Evolutionary conservation across 306 rosid genomes (phyloP), one percentile per base, ranked within the genome.

Genomic region (Trifolium dubium): DNA sequence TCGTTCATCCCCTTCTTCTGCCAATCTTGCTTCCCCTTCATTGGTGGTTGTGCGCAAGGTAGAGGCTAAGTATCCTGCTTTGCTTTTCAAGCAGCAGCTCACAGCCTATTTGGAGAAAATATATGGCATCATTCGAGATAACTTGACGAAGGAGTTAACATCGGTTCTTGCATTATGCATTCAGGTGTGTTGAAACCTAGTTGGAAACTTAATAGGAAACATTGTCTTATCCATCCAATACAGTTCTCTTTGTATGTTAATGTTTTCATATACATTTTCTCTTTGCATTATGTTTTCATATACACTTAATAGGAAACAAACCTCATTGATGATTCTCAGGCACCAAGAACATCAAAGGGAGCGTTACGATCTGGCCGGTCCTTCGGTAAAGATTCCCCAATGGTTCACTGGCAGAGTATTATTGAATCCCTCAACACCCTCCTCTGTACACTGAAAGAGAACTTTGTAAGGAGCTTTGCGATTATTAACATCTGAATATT

Each of bases 61-160:
- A 44, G 99, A 95, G 73, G 99, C 98, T 34, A 95, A 95, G 73
- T 92, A 95, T 77, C 99, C 99, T 18, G 99, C 99, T 69, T 95
- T 95, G 81, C 91, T 95, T 72, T 95, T 95, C 87, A 95, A 92
- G 92, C 99, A 95, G 90, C 99, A 95, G 89, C 95, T 95, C 79
- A 92, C 98, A 40, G 99, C 99, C 72, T 95, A 92, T 78, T 97
- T 95, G 55, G 99, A 95, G 84, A 95, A 95, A 90, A 90, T 95
- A 85, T 95, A 92, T 2, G 98, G 99, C 69, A 95, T 95, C 65
- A 72, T 95, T 79, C 92, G 99, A 60, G 99, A 95, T 81, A 95
- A 92, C 87, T 85, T 95, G 91, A 95, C 90, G 79, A 92, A 89
- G 83, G 99, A 95, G 85, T 83, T 92, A 70, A 62, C 88, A 30